phyloP scores from a whole-genome alignment of 371 early-diverging fungal genomes.

The Dichotomocladium elegans region DNA sequence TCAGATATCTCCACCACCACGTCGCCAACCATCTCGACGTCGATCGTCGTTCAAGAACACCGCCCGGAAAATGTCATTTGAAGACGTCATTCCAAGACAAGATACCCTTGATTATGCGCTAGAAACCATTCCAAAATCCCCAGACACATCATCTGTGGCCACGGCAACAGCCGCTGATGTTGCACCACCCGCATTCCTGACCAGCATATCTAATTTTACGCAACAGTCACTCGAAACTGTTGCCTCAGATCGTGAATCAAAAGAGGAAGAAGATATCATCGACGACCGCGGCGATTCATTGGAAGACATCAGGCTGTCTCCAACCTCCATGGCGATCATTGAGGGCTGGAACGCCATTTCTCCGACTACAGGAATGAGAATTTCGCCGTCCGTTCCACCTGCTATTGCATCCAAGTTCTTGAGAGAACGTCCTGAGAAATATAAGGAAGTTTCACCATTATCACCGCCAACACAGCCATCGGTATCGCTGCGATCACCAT shows the following conservation, averaged over 20 bases:
- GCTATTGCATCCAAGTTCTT: too few species aligned
- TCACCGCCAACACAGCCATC: constrained; percentile 10
- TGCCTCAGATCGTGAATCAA: constrained; percentile 1
- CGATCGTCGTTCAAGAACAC: background rate
- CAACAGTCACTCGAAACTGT: constrained; percentile 34
- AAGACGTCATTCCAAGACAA: too few species aligned
- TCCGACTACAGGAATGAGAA: constrained; percentile 28
- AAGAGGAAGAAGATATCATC: background rate
- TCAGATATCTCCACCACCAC: background rate
- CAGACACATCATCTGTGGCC: too few species aligned
- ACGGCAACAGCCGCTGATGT: constrained; percentile 4
- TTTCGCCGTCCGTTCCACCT: too few species aligned
- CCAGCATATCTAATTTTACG: constrained; percentile 23
- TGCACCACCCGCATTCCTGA: constrained; percentile 20
- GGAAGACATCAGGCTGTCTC: constrained; percentile 8
- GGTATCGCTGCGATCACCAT: background rate
- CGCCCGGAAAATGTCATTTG: too few species aligned
- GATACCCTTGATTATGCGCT: too few species aligned
- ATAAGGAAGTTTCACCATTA: background rate
- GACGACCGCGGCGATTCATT: background rate
- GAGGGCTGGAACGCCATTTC: constrained; percentile 37
- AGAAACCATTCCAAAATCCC: too few species aligned
- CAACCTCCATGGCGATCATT: constrained; percentile 26
- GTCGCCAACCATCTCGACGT: background rate
- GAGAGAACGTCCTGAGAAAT: too few species aligned